Evolutionary conservation across 495 filamentous ascomycete genomes (phyloP), one percentile per base, ranked within the genome.

Genomic region (Talaromyces trachyspermus): DNA sequence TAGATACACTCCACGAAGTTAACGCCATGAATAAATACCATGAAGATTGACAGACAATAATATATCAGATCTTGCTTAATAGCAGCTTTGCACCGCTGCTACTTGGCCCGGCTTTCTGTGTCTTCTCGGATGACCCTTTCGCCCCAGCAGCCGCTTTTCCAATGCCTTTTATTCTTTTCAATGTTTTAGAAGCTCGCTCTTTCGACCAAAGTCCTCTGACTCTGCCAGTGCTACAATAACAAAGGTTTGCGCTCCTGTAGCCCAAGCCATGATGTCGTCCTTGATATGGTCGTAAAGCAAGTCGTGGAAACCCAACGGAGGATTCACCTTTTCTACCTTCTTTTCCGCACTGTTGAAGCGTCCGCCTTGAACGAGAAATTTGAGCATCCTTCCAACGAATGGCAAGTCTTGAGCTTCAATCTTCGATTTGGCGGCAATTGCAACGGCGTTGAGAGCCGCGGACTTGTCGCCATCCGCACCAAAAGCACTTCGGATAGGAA

Each of bases 351-450:
- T 71, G 65, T 95, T 88, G 61, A 84, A 98, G 19, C 76, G 79
- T 8, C 94, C 92, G 17, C 92, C 91, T 25, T 84, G 78, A 20
- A 95, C 85, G 1, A 99, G 75, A 0, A 83, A 83, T 66, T 95
- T 96, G 50, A 95, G 76, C 81, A 95, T 85, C 41, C 86, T 80
- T n/a, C 88, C 86, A 2, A 81, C 83, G 47, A 78, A 75, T 2
- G 88, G 68, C 0, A 75, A 74, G 44, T 77, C 74, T 36, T 68
- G 59, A 7, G 68, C 58, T 20, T 74, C 75, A 15, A 84, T 76
- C 54, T 86, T 70, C 41, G 80, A 80, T 41, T 70, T 75, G 12
- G 84, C 81, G 6, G 85, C 79, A 5, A 69, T 65, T 4, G 89
- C 89, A 30, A 97, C 69, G 8, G 85, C 85, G 19, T 75, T 59